Evolutionary conservation across 306 rosid species (phyloP).

Genomic region (Canavalia gladiata): DNA sequence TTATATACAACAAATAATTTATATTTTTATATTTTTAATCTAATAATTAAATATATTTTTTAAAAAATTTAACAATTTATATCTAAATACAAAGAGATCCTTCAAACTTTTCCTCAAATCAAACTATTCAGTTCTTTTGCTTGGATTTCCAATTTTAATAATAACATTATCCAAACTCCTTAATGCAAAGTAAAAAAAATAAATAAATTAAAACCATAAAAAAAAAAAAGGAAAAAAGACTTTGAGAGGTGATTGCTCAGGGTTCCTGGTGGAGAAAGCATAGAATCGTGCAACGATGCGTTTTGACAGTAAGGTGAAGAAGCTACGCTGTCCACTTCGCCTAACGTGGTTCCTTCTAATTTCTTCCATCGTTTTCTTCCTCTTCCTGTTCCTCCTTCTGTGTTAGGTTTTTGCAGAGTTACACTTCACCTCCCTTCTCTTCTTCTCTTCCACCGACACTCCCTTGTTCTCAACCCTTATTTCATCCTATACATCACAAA

Average conservation of each 20-base stretch:
- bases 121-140: too few relatives aligned
- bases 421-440: not conserved
- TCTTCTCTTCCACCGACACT: constrained; percentile 24
- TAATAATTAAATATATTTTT: too few relatives aligned
- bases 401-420: constrained; percentile 40
- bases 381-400: not conserved
- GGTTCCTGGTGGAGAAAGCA: not conserved
- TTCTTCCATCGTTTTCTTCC: constrained; percentile 7
- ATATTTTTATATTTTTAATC: too few relatives aligned
- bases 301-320: constrained; percentile 33
- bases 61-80: too few relatives aligned
- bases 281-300: constrained; percentile 16
- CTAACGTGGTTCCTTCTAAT: constrained; percentile 34
- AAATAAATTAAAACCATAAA: too few relatives aligned
- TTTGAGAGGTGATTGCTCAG: too few relatives aligned
- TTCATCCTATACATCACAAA: not conserved
- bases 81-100: too few relatives aligned
- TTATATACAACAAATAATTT: too few relatives aligned
- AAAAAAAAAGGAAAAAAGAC: too few relatives aligned
- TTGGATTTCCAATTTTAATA: too few relatives aligned
- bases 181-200: not conserved
- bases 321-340: constrained; percentile 41
- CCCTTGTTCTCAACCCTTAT: not conserved
- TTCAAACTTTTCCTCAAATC: too few relatives aligned
- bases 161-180: too few relatives aligned